Evolutionary conservation across 371 early-diverging fungal genomes (phyloP), one percentile per base, ranked within the genome.

Genomic region (Mortierella sp.): DNA sequence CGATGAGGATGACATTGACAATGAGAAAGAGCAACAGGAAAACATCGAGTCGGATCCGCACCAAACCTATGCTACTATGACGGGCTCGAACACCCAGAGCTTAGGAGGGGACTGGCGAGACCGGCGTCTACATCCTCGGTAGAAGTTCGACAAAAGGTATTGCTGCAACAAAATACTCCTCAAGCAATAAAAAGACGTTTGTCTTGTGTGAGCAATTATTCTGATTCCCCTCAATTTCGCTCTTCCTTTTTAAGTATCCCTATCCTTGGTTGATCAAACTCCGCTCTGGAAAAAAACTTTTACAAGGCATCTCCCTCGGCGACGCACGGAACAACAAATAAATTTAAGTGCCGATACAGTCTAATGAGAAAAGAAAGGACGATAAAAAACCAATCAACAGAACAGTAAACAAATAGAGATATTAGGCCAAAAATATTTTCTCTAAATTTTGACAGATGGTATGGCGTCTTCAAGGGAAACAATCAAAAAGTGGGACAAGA

Each of bases 21-120:
- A 66, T 3, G 40, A 61, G 0, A 57, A 40, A 22, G 45, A 31
- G 10, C 53, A 22, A 42, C 22, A 49, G 3, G 32, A 40, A 15
- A 29, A 28, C 13, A 53, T 10, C 28, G 19, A 15, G 13, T 29
- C 10, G 29, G 58, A 42, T 9, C 12, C 23, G 12, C 22, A 37
- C 6, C 29, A 15, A 28, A 13, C 35, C 10, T 35, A 51, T 3
- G 43, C 28, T 47, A 32, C 67, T 22, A 43, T 68, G n/a, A 74
- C 66, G 1, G 80, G 80, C 0, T 70, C 80, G 17, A 80, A 80
- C 28, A 69, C 66, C 32, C 67, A 70, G 32, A 70, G 68, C 23
- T 56, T 80, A 6, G 80, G 80, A 15, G 40, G 70, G 8, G 80
- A 80, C 40, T 74, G 80, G 80, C 23, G 75, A 15, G 75, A 74